A percentile compares a stretch with the other conserved stretches of the same genome.
Conservation (phyloP, 2,329 filamentous ascomycete species). For the Podosphaera fusca region DNA sequence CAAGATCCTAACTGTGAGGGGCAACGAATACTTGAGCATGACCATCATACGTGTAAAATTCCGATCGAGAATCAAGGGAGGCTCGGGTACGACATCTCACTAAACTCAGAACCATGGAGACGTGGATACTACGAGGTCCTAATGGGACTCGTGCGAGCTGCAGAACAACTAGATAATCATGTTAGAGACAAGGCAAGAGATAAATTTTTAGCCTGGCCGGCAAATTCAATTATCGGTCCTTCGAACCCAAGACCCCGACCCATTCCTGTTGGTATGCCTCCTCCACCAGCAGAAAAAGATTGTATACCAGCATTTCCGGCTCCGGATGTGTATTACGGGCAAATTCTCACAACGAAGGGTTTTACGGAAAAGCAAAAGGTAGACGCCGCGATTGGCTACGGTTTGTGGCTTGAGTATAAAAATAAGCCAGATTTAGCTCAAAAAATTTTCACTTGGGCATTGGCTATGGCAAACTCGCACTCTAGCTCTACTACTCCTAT, state of each 20-base stretch:
- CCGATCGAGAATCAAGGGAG: conserved; percentile 30
- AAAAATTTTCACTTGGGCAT: conserved; percentile 51
- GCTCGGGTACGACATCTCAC: conserved; percentile 17
- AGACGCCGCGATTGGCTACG: conserved; percentile 62
- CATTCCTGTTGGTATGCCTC: conserved; percentile 36
- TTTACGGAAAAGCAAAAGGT: conserved; percentile 60
- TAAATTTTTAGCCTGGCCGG: conserved; percentile 35
- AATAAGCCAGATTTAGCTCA: conserved; percentile 38
- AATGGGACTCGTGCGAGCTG: conserved; percentile 51
- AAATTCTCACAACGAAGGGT: conserved; percentile 57
- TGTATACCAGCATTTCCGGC: conserved; percentile 44
- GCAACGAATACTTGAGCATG: conserved; percentile 25
- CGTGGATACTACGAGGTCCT: conserved; percentile 66
- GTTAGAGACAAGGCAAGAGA: conserved; percentile 43
- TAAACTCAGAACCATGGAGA: conserved; percentile 63
- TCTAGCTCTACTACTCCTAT: conserved; percentile 25
- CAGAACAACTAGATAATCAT: conserved; percentile 65
- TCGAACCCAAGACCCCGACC: conserved; percentile 64
- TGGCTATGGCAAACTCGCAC: conserved; percentile 39
- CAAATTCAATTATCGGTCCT: conserved; percentile 53
- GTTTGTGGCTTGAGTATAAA: conserved; percentile 67
- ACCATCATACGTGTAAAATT: conserved; percentile 28
- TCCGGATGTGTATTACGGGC: conserved; percentile 60
- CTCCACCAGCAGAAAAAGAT: conserved; percentile 50
- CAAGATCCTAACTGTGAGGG: conserved; percentile 51